Evolutionary conservation across 179 eudicot species (phyloP), one percentile per base, ranked within the genome.

Genomic region (Spergularia azorica): DNA sequence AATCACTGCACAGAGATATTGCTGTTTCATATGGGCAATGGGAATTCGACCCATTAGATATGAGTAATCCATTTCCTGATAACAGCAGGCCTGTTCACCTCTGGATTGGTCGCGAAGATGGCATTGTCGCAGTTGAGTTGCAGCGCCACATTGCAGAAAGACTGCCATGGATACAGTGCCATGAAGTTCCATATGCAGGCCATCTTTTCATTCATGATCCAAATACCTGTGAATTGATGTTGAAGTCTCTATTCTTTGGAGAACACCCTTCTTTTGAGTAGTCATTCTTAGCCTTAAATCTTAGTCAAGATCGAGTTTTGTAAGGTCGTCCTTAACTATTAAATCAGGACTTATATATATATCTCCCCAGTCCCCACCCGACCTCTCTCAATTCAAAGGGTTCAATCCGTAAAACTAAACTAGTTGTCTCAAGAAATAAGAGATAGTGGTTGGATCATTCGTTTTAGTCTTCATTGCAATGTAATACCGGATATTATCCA

Each of bases 121-220:
- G 84, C 62, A 73, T 87, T 20, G 85, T 89, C 41, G 77, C 84
- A 6, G 13, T 67, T 20, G 80, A 70, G 62, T 69, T 87, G 71
- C 84, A 77, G 61, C 82, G 81, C 54, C 48, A 82, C 61, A 76
- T 89, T 59, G 73, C 79, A 12, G 38, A 60, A 39, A 82, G 59
- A 61, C 78, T 89, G 61, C 83, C 90, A 7, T 89, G 92, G 92
- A 81, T 89, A 18, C 70, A 71, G 9, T 68, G 79, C 63, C 89
- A 89, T 80, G 88, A 89, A 84, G 81, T 86, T 79, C 89, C 92
- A 6, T 73, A 85, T 38, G 89, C 84, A 9, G 92, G 92, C 17
- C 92, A 89, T 82, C 83, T 86, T 72, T 72, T 80, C 60, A 54
- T 89, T 26, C 86, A 87, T 79, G 89, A 89, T 51, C 69, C 55